Evolutionary conservation across 2,329 filamentous ascomycete species (phyloP).

Genomic region (Colletotrichum sp.): DNA sequence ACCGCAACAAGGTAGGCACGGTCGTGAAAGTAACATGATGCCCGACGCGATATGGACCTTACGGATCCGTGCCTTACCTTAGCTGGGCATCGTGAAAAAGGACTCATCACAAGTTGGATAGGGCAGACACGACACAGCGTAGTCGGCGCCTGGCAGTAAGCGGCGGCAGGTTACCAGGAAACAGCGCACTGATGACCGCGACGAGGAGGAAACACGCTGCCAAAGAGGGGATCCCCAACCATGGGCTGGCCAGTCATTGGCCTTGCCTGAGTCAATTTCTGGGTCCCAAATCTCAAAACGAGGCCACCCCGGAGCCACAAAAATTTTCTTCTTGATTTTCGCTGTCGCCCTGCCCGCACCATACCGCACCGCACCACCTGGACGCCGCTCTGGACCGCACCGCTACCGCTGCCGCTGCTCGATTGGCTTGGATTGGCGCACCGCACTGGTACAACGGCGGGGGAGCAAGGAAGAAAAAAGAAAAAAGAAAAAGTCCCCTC

Average conservation of each 20-base stretch:
- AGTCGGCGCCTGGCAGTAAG: not conserved
- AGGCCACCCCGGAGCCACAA: conserved; percentile 21
- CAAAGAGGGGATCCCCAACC: not conserved
- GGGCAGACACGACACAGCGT: not conserved
- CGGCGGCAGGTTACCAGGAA: not conserved
- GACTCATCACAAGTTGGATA: not conserved
- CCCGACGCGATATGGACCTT: not conserved
- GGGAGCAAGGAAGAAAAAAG: not conserved
- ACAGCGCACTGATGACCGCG: not conserved
- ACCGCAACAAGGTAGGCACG: not conserved
- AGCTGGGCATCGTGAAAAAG: not conserved
- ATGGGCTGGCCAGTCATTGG: not conserved
- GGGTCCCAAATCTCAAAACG: conserved; percentile 14
- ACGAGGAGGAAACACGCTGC: not conserved
- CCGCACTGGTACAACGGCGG: not conserved
- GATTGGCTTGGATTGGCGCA: conserved; percentile 25
- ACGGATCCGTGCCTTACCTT: not conserved
- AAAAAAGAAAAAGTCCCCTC: not conserved
- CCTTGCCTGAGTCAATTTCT: not conserved
- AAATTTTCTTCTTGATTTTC: conserved; percentile 4
- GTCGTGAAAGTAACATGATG: not conserved
- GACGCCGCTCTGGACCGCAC: not conserved
- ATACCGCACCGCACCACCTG: not conserved
- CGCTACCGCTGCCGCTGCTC: not conserved
- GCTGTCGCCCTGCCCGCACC: not conserved